Evolutionary conservation across 169 alveolate species (phyloP), one percentile per base, ranked within the genome.

Genomic region (Plasmodium gonderi): DNA sequence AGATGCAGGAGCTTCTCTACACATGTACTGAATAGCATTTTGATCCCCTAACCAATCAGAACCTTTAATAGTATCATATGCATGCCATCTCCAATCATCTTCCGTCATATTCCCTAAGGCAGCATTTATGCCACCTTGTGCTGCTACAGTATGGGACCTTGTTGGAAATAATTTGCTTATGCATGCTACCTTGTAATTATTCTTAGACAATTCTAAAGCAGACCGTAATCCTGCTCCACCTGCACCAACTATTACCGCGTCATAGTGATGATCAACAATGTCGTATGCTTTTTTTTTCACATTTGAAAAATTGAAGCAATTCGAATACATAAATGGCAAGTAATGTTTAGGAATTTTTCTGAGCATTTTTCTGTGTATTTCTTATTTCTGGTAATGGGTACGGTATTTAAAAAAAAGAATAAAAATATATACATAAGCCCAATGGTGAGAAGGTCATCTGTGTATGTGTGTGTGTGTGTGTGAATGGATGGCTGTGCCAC

Each of bases 31-130:
- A 74, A 99, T 98, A 91, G 99, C 99, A 92, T 99, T 99, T 94
- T 99, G 99, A 95, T 99, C 99, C 20, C 99, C 99, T n/a, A 99
- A 97, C 99, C 99, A 99, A 95, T 99, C 99, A 11, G 99, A 96
- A 31, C 99, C 99, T 96, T 99, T 99, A 67, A 99, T 99, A 1
- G 99, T 99, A 91, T 99, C 99, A 83, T 98, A 98, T 44, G 99
- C 99, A 92, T 99, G 99, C 99, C 99, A 99, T 79, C 99, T 96
- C 99, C 99, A 99, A 96, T 99, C 99, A 82, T 99, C 99, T 91
- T 98, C 99, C 1, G 98, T 96, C 99, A 98, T 98, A 94, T 98
- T 98, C 9, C 99, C 99, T 12, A 97, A 94, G 1, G 99, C 99
- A 20, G 99, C 99, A 89, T 97, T 97, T 82, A 97, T 97, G 33